phyloP scores from a whole-genome alignment of 163 green algal genomes.

The Chloroidium sp. region DNA sequence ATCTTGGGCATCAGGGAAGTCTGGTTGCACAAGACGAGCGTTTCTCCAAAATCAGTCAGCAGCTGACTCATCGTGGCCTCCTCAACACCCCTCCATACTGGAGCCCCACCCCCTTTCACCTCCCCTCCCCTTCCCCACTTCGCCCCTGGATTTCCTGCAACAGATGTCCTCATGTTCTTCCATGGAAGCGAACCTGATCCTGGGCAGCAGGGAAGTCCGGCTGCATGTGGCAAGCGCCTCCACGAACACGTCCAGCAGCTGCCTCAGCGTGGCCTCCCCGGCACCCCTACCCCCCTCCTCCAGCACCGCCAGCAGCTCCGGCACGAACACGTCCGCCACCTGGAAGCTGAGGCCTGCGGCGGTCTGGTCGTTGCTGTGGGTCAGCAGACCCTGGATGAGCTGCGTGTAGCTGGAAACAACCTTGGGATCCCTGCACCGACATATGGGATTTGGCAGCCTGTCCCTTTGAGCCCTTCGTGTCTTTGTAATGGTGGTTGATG shows the following conservation, averaged over 20 bases:
- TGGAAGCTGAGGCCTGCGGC: slow-evolving; percentile 62
- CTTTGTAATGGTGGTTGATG: no score
- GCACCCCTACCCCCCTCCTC: neutral
- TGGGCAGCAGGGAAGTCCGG: neutral
- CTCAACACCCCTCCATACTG: no score
- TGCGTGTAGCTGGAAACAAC: neutral
- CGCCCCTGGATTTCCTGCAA: no score
- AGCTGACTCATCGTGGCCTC: no score
- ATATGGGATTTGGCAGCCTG: no score
- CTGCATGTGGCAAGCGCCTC: neutral
- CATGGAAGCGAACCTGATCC: neutral
- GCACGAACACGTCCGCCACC: slow-evolving; percentile 56
- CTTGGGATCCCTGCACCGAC: neutral
- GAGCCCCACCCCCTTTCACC: no score
- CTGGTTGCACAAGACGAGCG: no score
- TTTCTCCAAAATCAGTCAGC: no score
- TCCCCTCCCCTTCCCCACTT: no score
- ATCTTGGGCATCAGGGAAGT: no score
- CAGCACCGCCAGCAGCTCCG: slow-evolving; percentile 37
- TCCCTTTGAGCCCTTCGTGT: no score
- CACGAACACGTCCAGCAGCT: neutral
- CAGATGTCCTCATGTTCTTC: no score
- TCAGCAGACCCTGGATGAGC: neutral
- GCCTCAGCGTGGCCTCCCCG: neutral
- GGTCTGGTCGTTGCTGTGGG: slow-evolving; percentile 13